Percentiles rank a stretch among this genome's conserved stretches.
Evolutionary conservation across 2,329 filamentous ascomycete genomes (phyloP).

Genomic region (Botrytis tulipae): DNA sequence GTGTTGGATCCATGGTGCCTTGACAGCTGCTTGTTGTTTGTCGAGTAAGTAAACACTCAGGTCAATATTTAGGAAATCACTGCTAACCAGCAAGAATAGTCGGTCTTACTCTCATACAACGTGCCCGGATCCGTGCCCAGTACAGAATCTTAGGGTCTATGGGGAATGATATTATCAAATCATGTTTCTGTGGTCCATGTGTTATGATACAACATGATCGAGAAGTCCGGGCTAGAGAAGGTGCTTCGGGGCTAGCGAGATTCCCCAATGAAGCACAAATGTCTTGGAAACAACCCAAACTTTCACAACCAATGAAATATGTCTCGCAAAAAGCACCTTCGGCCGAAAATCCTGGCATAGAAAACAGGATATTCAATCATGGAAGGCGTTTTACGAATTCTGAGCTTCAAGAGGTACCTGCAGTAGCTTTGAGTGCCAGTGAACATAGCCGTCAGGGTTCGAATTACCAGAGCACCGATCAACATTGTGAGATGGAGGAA

Average conservation of each 20-base stretch:
- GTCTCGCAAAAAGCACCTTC: constrained; percentile 15
- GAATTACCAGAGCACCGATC: neutral
- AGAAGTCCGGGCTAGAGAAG: constrained; percentile 45
- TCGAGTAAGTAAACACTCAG: neutral
- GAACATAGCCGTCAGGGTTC: neutral
- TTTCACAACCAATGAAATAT: constrained; percentile 31
- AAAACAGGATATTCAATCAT: constrained; percentile 3
- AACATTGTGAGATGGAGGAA: neutral
- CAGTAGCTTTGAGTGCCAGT: neutral
- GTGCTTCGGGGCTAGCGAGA: constrained; percentile 25
- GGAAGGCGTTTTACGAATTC: constrained; percentile 11
- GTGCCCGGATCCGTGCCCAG: constrained; percentile 41
- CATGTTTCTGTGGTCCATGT: constrained; percentile 45
- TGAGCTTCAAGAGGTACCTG: constrained; percentile 7
- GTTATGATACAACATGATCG: constrained; percentile 46
- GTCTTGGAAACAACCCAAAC: constrained; percentile 6
- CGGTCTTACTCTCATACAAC: constrained; percentile 17
- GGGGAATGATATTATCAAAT: constrained; percentile 39
- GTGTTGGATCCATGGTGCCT: constrained; percentile 40
- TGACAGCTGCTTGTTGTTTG: constrained; percentile 16
- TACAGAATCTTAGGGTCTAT: constrained; percentile 45
- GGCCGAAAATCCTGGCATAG: constrained; percentile 4
- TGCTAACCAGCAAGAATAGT: neutral
- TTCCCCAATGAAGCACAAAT: constrained; percentile 5
- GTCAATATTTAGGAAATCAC: neutral